phyloP scores from a whole-genome alignment of 306 rosid species.

The Dryas drummondii region DNA sequence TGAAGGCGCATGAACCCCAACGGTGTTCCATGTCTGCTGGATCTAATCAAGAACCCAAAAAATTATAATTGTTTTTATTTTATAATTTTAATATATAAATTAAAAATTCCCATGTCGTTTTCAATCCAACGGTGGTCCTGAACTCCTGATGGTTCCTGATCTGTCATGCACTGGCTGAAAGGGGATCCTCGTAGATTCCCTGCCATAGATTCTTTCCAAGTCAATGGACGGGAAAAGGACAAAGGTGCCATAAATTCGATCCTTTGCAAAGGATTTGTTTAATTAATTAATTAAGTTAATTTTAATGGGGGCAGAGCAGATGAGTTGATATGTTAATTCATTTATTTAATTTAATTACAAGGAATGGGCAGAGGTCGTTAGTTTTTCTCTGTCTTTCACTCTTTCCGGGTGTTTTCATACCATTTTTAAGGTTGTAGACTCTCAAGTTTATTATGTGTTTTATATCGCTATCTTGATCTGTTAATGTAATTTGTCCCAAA shows the following conservation, averaged over 20 bases:
- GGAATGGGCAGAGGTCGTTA: neutral
- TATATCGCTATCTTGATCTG: neutral
- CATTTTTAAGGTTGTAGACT: neutral
- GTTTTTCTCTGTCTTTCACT: neutral
- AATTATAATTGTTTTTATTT: neutral
- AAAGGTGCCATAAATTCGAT: neutral
- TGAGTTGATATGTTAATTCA: neutral
- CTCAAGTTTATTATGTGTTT: neutral
- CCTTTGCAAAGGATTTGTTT: neutral
- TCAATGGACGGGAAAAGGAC: neutral
- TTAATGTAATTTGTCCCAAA: neutral
- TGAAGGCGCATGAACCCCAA: neutral
- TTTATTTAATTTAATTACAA: too few species aligned
- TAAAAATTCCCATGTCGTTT: slow-evolving; percentile 1
- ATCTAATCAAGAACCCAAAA: neutral
- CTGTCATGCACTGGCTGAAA: slow-evolving; percentile 6
- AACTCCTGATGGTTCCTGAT: neutral
- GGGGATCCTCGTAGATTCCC: slow-evolving; percentile 20
- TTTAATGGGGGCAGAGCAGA: neutral
- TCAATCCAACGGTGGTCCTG: slow-evolving; percentile 13
- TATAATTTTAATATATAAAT: too few species aligned
- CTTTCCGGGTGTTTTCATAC: neutral
- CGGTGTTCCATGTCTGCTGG: slow-evolving; percentile 5
- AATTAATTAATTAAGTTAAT: neutral
- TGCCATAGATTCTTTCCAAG: slow-evolving; percentile 20